Base-by-base conservation (phyloP, 1,284 basidiomycete genomes). In the Pseudozyma tsukubaensis region DNA sequence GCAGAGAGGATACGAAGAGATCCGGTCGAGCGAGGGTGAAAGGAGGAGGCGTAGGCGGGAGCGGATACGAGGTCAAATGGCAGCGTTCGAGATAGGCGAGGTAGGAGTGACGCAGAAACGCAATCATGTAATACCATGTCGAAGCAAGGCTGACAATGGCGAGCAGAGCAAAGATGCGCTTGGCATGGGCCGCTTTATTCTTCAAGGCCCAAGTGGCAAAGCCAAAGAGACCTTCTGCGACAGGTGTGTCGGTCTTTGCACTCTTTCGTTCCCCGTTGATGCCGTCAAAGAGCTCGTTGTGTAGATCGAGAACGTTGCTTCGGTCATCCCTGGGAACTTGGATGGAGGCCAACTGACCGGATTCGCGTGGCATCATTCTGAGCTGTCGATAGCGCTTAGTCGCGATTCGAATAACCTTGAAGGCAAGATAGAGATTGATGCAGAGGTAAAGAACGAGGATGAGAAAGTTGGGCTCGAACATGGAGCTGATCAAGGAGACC, bases 1-100 rank as follows among this genome's bases (percentile, higher is more conserved):
- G 60, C n/a, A 89, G 54, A 14, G 88, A 86, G 8, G 82, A 63
- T 8, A 86, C 52, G 0, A 75, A 36, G 16, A 53, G 39, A 4
- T 37, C 34, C 1, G 11, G 75, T 56, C 54, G 78, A 32, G 19
- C 16, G 48, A 58, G 53, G 13, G 34, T 39, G 37, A 43, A 18
- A 58, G 63, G 12, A 67, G 55, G 24, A 3, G 69, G 65, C 11
- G 43, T 7, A 18, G 72, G 72, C 14, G 70, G 58, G 9, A 65
- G 47, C n/a, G 59, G 62, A 39, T 57, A 68, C 1, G 58, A 44
- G 4, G 64, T 43, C 19, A 69, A 61, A 21, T 66, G 59, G 29
- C 74, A 77, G 16, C 32, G 74, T 51, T 70, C 60, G 24, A 77
- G 39, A 44, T 69, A 78, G 7, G 80, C 59, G 1, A 56, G 9